phyloP scores from a whole-genome alignment of 306 rosid genomes.

The Casuarina cunninghamiana region DNA sequence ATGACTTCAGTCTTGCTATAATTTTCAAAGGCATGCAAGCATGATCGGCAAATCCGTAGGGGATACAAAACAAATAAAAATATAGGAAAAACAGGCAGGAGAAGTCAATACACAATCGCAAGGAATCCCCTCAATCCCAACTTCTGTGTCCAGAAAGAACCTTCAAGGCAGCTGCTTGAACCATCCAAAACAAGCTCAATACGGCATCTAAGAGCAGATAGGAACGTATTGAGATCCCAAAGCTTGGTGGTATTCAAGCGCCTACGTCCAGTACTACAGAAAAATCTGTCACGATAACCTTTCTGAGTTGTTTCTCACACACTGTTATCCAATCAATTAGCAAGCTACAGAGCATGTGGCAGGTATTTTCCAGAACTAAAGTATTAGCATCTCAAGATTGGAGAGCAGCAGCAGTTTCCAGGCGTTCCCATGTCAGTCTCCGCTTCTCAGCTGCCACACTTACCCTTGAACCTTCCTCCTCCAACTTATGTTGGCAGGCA shows the following conservation, averaged over 20 bases:
- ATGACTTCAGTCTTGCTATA: constrained; percentile 22
- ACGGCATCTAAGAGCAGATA: constrained; percentile 40
- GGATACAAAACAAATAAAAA: neutral
- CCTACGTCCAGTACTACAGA: constrained; percentile 29
- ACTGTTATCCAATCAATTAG: constrained; percentile 38
- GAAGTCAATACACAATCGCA: constrained; percentile 20
- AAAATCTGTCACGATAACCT: constrained; percentile 6
- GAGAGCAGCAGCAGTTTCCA: constrained; percentile 60
- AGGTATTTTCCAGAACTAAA: constrained; percentile 58
- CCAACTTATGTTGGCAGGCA: constrained; percentile 69
- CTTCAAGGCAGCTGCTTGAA: constrained; percentile 34
- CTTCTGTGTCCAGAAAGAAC: neutral
- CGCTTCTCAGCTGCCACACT: constrained; percentile 74
- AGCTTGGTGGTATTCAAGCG: constrained; percentile 29
- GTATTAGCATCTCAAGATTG: constrained; percentile 47
- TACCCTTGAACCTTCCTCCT: constrained; percentile 59
- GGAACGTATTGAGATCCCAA: constrained; percentile 25
- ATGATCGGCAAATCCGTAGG: constrained; percentile 17
- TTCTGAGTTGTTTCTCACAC: constrained; percentile 17
- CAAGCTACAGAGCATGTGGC: constrained; percentile 80
- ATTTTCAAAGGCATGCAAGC: neutral
- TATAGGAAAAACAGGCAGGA: too few relatives aligned
- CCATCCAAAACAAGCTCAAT: constrained; percentile 36
- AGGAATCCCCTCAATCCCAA: constrained; percentile 18
- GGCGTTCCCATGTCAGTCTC: constrained; percentile 76